Evolutionary conservation across 495 filamentous ascomycete genomes (phyloP).

Genomic region (Neurospora sp.): DNA sequence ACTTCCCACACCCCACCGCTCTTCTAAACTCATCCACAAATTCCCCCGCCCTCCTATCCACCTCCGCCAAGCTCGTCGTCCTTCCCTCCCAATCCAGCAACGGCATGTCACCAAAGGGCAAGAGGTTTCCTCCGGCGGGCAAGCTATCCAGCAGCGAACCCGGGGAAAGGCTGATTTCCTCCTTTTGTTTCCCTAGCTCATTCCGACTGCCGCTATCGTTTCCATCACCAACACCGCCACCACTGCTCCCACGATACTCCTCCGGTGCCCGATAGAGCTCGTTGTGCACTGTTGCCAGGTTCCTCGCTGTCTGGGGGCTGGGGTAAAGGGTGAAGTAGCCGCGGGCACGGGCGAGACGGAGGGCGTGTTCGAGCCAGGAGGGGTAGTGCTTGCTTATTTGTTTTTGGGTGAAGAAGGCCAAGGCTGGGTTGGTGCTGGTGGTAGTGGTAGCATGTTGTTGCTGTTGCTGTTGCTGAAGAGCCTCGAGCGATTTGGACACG

Average conservation of each 20-base stretch:
- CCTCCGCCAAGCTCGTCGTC: constrained; percentile 13
- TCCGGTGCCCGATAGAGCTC: constrained; percentile 64
- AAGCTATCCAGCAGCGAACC: constrained; percentile 30
- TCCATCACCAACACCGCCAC: not conserved
- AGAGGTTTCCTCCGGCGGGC: constrained; percentile 22
- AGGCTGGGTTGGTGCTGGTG: constrained; percentile 4
- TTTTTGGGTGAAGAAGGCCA: constrained; percentile 33
- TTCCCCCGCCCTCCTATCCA: constrained; percentile 27
- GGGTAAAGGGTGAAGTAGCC: constrained; percentile 74
- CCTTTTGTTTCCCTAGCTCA: not conserved
- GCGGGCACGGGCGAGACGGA: constrained; percentile 58
- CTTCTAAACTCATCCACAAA: constrained; percentile 33
- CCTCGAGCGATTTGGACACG: constrained; percentile 45
- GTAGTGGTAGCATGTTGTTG: not conserved
- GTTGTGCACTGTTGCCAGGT: constrained; percentile 58
- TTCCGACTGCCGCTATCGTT: not conserved
- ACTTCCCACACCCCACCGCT: constrained; percentile 25
- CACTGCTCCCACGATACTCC: constrained; percentile 36
- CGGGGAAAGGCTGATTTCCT: constrained; percentile 19
- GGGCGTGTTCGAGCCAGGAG: constrained; percentile 66
- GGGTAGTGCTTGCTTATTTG: constrained; percentile 53
- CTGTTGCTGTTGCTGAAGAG: constrained; percentile 17
- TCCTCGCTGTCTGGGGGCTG: constrained; percentile 34
- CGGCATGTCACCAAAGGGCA: constrained; percentile 28
- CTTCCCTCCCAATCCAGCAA: constrained; percentile 33